phyloP scores from a whole-genome alignment of 176 grass and related monocot genomes.

The Cymbopogon citratus region DNA sequence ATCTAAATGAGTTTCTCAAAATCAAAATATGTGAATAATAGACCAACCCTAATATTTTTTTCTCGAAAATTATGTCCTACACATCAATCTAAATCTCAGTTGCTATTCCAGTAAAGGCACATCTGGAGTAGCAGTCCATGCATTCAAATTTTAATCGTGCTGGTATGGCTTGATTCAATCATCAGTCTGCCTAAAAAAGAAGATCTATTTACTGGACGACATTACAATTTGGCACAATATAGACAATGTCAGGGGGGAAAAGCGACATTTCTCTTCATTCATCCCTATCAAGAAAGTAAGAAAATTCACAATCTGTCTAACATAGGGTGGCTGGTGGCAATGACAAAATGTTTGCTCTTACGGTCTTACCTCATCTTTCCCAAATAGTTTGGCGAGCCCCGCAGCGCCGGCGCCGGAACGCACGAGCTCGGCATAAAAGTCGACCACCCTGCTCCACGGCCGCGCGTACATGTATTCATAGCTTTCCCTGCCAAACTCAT shows the following conservation, averaged over 20 bases:
- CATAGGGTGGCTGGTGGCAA: background rate
- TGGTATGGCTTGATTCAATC: background rate
- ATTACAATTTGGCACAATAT: background rate
- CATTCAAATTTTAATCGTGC: background rate
- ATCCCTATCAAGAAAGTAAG: background rate
- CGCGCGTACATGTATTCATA: slow-evolving; percentile 65
- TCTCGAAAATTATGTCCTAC: background rate
- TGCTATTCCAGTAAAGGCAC: background rate
- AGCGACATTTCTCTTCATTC: background rate
- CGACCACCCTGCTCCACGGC: slow-evolving; percentile 68
- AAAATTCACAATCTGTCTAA: background rate
- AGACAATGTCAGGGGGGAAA: background rate
- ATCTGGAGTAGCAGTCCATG: background rate
- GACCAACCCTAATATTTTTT: background rate
- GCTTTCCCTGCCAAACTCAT: slow-evolving; percentile 51
- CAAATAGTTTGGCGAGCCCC: slow-evolving; percentile 52
- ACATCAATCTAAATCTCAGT: background rate
- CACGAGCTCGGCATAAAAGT: slow-evolving; percentile 72
- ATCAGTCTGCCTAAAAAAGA: background rate
- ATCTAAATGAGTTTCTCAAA: background rate
- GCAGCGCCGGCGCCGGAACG: slow-evolving; percentile 32
- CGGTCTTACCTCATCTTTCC: slow-evolving; percentile 35
- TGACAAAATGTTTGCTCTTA: background rate
- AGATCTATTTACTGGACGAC: background rate
- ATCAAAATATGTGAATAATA: background rate